Evolutionary conservation across 1,284 basidiomycete species (phyloP).

Genomic region (Apiotrichum mycotoxinovorans): DNA sequence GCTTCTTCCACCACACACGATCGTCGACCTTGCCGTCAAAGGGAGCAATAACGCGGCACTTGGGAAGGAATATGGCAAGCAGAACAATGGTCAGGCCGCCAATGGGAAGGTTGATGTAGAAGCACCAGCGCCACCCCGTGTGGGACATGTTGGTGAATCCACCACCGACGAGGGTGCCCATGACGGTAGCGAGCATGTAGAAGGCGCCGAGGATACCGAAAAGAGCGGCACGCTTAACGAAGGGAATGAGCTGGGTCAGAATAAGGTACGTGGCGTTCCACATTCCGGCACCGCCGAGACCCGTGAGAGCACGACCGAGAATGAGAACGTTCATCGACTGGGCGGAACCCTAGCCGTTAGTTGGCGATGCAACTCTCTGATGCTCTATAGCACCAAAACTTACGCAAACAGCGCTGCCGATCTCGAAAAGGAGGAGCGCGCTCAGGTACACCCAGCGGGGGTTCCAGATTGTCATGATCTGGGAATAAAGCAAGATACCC

Average conservation of each 20-base stretch:
- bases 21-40: constrained; percentile 22
- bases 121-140: constrained; percentile 32
- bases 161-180: constrained; percentile 29
- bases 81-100: constrained; percentile 21
- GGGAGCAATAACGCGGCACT: constrained; percentile 13
- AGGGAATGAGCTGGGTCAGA: constrained; percentile 26
- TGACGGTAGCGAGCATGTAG: constrained; percentile 28
- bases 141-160: constrained; percentile 26
- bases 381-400: too few relatives aligned
- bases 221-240: constrained; percentile 24
- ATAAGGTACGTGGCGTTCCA: constrained; percentile 32
- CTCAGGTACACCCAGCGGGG: constrained; percentile 26
- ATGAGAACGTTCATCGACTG: constrained; percentile 29
- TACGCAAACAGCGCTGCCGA: constrained; percentile 24
- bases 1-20: constrained; percentile 15
- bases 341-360: constrained; percentile 15
- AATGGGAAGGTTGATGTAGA: constrained; percentile 30
- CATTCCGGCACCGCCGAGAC: constrained; percentile 30
- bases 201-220: constrained; percentile 26
- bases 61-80: constrained; percentile 19
- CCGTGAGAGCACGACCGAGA: constrained; percentile 26
- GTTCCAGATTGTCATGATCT: constrained; percentile 27
- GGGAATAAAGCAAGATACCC: constrained; percentile 24
- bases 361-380: not conserved
- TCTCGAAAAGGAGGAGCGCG: constrained; percentile 24